Evolutionary conservation across 495 filamentous ascomycete genomes (phyloP).

Genomic region (Sordaria brevicollis): DNA sequence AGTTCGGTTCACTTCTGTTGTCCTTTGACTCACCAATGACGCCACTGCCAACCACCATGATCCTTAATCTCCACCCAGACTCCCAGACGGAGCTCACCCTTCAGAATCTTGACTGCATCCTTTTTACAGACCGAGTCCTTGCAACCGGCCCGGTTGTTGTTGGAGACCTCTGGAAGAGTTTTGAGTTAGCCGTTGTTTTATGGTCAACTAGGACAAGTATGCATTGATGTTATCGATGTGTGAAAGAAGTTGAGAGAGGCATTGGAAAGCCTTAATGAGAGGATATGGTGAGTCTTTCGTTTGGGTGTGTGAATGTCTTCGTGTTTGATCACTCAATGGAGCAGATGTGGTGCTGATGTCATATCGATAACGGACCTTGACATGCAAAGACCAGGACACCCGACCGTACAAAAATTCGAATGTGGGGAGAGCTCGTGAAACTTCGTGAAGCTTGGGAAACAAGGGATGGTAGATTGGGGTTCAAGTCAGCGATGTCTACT

Average conservation of each 20-base stretch:
- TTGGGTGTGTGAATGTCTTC: not conserved
- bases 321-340: not conserved
- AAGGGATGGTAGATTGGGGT: not conserved
- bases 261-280: not conserved
- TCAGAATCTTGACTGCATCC: slow-evolving; percentile 53
- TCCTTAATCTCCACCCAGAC: slow-evolving; percentile 47
- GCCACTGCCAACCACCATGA: slow-evolving; percentile 48
- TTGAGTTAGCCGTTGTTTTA: slow-evolving; percentile 4
- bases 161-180: slow-evolving; percentile 47
- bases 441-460: not conserved
- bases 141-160: slow-evolving; percentile 55
- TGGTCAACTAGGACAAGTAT: not conserved
- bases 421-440: not conserved
- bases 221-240: not conserved
- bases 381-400: not conserved
- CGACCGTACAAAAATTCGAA: not conserved
- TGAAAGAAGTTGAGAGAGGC: not conserved
- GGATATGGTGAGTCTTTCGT: not conserved
- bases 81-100: slow-evolving; percentile 65
- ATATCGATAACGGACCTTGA: not conserved
- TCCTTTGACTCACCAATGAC: slow-evolving; percentile 62
- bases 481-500: slow-evolving; percentile 3
- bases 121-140: slow-evolving; percentile 58
- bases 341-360: not conserved
- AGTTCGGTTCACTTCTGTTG: not conserved